Base-by-base conservation (phyloP, 2,329 filamentous ascomycete species). In the Meredithiella fracta region DNA sequence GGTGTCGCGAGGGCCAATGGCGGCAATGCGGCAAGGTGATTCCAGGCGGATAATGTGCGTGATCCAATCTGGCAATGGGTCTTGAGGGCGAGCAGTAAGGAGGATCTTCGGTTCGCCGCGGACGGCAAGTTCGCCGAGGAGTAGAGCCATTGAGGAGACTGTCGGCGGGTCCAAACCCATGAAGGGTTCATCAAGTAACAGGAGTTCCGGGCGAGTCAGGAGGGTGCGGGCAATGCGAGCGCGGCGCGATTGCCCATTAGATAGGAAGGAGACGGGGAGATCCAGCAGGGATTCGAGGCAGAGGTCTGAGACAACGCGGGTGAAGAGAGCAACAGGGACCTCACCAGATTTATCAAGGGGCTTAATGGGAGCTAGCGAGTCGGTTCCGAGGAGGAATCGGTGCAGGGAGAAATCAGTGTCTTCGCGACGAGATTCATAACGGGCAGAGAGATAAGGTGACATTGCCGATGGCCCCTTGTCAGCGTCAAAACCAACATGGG, bases 101-200 rank as follows among this genome's bases (percentile, higher is more conserved):
- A 97, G 72, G 23, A 97, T 71, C 31, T 87, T 76, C 0, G 89
- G 90, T 5, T 73, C 74, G 14, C 77, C 77, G 51, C 74, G 76
- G 58, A 78, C 73, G 0, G 88, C 85, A 56, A 96, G 69, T 0
- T 74, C 73, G 60, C 79, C 71, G 22, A 96, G 71, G 50, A 97
- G 72, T 0, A 76, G 74, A 42, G 85, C 91, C 61, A 97, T 70
- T 1, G 78, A 77, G 11, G 77, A 73, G 11, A 86, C 78, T 0
- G 89, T 94, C 4, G 82, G 83, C 14, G 91, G 92, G 67, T 97
- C 92, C 15, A 98, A 73, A 0, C 92, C 91, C 86, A 96, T 94
- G 65, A 96, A 96, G 1, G 92, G 91, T 63, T 95, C 91, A 68
- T 98, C 92, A 1, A 95, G 73, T 54, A 97, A 73, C 59, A 98